Evolutionary conservation across 129 eudicot species (phyloP).

Genomic region (Deinandra increscens): DNA sequence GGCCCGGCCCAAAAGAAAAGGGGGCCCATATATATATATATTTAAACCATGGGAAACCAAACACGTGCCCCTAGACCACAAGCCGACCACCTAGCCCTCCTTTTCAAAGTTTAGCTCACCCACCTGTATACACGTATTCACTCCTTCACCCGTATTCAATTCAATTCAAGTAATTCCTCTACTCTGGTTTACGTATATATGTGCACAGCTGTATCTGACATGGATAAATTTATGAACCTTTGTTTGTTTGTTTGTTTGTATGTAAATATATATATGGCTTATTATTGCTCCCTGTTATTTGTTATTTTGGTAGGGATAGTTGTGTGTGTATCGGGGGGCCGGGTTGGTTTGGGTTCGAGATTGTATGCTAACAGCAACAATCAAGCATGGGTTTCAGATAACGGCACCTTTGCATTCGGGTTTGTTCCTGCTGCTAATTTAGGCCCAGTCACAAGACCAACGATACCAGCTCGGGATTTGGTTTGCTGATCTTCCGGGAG

Average conservation of each 20-base stretch:
- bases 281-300: conserved; percentile 13
- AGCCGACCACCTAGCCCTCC: conserved; percentile 33
- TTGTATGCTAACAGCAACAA: conserved; percentile 58
- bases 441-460: conserved; percentile 23
- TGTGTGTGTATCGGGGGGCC: conserved; percentile 34
- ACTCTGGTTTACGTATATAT: no score
- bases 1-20: conserved; percentile 6
- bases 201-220: neutral
- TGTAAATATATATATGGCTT: conserved; percentile 41
- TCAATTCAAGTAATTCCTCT: neutral
- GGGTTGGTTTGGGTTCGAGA: conserved; percentile 58
- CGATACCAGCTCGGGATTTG: conserved; percentile 66
- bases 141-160: neutral
- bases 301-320: conserved; percentile 17
- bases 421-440: conserved; percentile 49
- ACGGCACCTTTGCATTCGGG: conserved; percentile 90
- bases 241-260: no score
- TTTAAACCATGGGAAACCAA: conserved; percentile 2
- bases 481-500: conserved; percentile 83
- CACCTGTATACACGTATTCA: conserved; percentile 31
- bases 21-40: conserved; percentile 29
- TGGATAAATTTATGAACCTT: conserved; percentile 14
- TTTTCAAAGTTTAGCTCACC: conserved; percentile 40
- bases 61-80: conserved; percentile 32
- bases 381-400: conserved; percentile 69